Evolutionary conservation across 495 filamentous ascomycete genomes (phyloP), one percentile per base, ranked within the genome.

Genomic region (Penicillium simplicissimum): DNA sequence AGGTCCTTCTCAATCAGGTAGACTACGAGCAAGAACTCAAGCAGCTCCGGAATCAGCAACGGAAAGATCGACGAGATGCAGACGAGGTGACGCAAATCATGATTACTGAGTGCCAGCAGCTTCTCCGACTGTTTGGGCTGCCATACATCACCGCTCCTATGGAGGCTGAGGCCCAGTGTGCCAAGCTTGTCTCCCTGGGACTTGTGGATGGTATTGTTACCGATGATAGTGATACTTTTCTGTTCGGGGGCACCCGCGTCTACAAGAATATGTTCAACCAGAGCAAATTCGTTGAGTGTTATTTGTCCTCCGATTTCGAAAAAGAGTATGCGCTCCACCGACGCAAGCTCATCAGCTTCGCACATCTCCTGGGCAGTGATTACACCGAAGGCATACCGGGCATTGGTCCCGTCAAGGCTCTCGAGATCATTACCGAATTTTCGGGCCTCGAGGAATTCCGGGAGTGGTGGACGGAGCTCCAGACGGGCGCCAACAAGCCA

Each of bases 201-300:
- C 83, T 98, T 4, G 95, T 98, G 23, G 95, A 98, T 70, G 95
- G 95, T 10, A 96, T 98, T 64, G 93, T 98, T n/a, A 98, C 95
- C 0, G 95, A 98, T 68, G 95, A 98, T 70, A 91, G 87, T 13
- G 95, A 98, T 80, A 93, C 87, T n/a, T 98, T 98, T 70, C 85
- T 98, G 13, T 98, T 98, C 68, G 95, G 95, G 42, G 95, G 95
- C 34, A 98, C 92, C 0, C 83, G 95, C 15, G 89, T 98, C 17
- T 98, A 98, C 81, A 97, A 98, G 63, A 97, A 98, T 79, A 96
- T 98, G 92, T 98, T 98, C 83, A 98, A 96, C 72, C 88, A 90
- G 67, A 90, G 92, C 75, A 98, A 98, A 67, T 96, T 88, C 66
- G 95, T 98, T 43, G 96, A 98, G 76, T 98, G 95, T 74, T 98